Evolutionary conservation across 257 asterid species (phyloP), one percentile per base, ranked within the genome.

Genomic region (Fraxinus pennsylvanica): DNA sequence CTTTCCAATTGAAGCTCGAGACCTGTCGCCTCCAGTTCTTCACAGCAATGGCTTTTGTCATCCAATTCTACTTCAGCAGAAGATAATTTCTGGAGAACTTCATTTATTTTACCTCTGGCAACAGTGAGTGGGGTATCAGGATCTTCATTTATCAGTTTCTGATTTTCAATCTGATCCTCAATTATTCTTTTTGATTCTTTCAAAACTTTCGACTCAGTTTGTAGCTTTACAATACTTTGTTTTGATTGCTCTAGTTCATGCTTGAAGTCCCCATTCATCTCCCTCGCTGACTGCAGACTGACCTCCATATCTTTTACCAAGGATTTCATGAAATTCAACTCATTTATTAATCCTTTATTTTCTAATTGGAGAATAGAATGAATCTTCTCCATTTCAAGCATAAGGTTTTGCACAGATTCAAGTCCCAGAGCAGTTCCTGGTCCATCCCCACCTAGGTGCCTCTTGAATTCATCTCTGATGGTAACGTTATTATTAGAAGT

Each of bases 1-100:
- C 99, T 91, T 82, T 91, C 89, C 61, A 95, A 91, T 82, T 88
- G 97, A 83, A 92, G 97, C 81, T 95, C 98, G 21, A 90, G 90
- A 77, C 96, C 89, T 2, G 90, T 88, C 59, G 86, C 94, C 81
- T 92, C 97, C 61, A 94, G 72, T 72, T 92, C 97, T 74, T 87
- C 89, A 77, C 94, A 95, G 68, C 85, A 81, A 15, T 84, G 95
- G 19, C 73, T 85, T 85, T 86, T 95, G 32, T 85, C 81, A 38
- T 95, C 96, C 83, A 92, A 68, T 75, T 90, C 96, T 5, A 89
- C 89, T 81, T 92, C 92, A 41, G 85, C 86, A 57, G 95, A 88
- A 7, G 93, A 86, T 54, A 91, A 22, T 84, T 88, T 95, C 79
- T 80, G 87, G 1, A 84, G 81, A 77, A 83, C 79, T 75, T 89